Evolutionary conservation across 2,329 filamentous ascomycete species (phyloP).

Genomic region (Monosporascus sp.): DNA sequence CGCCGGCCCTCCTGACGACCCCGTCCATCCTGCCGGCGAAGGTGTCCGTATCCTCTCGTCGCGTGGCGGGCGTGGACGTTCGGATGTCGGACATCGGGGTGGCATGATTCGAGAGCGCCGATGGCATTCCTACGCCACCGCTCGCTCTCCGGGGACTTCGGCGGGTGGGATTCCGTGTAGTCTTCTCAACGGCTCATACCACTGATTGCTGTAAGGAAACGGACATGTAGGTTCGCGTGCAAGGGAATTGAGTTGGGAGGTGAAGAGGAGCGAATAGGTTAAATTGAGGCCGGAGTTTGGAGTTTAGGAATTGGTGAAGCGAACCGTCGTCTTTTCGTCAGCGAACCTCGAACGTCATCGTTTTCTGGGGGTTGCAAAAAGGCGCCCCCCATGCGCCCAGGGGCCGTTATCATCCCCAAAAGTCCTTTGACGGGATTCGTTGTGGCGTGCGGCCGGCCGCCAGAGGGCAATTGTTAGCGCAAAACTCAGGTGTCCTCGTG

Average conservation of each 20-base stretch:
- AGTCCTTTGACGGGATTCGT: not conserved
- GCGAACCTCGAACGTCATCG: not conserved
- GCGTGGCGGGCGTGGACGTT: constrained; percentile 14
- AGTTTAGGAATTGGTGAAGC: no score
- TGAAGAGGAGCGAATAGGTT: no score
- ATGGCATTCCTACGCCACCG: constrained; percentile 44
- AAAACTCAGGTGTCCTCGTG: not conserved
- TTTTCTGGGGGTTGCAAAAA: not conserved
- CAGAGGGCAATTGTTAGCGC: not conserved
- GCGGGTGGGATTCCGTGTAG: no score
- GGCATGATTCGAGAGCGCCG: constrained; percentile 50
- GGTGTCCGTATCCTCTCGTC: constrained; percentile 25
- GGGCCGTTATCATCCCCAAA: not conserved
- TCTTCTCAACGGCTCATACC: no score
- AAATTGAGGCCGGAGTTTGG: no score
- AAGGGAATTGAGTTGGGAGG: no score
- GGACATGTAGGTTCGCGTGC: no score
- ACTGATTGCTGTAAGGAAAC: no score
- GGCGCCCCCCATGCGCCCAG: not conserved
- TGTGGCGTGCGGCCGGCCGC: not conserved
- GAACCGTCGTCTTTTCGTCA: no score
- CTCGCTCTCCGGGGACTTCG: not conserved
- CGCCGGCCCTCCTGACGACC: constrained; percentile 19
- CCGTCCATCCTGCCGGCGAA: constrained; percentile 24
- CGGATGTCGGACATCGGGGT: constrained; percentile 49